A percentile compares a stretch with the other conserved stretches of the same genome.
These are phyloP conservation scores for Mortierella sp. DNA, from an alignment of 371 early-diverging fungal species.

Conservation along the genomic window DNA sequence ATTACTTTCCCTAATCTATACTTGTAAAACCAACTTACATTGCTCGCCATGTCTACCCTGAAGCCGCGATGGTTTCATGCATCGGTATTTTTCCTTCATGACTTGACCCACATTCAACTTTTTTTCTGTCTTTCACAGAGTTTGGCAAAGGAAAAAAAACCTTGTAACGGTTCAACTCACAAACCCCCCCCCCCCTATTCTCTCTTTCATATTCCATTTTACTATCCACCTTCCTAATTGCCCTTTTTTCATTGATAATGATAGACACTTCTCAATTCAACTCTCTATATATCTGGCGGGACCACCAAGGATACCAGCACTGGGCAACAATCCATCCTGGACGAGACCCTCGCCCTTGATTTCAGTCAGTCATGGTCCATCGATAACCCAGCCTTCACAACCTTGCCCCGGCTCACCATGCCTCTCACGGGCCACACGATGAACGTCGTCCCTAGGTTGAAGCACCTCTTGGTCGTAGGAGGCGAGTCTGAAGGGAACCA, in stretches of 20 bases:
- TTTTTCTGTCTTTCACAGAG: neutral
- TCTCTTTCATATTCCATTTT: neutral
- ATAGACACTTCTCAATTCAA: slow-evolving; percentile 31
- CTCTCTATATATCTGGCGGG: slow-evolving; percentile 36
- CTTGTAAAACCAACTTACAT: too few species aligned
- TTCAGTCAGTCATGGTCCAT: slow-evolving; percentile 34
- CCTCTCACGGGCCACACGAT: slow-evolving; percentile 47
- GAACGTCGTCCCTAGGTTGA: slow-evolving; percentile 24
- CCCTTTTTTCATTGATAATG: neutral
- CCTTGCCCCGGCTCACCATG: slow-evolving; percentile 18
- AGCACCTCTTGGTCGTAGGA: slow-evolving; percentile 33
- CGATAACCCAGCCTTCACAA: slow-evolving; percentile 21
- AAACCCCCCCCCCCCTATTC: neutral
- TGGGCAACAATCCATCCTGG: slow-evolving; percentile 11
- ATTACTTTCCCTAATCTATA: neutral
- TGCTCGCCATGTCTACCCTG: slow-evolving; percentile 22
- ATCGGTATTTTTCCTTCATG: slow-evolving; percentile 18
- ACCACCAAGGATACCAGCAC: slow-evolving; percentile 7
- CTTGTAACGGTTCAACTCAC: neutral
- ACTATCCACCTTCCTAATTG: neutral
- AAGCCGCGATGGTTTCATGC: slow-evolving; percentile 41
- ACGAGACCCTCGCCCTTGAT: slow-evolving; percentile 35
- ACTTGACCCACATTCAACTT: neutral
- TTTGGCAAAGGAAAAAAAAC: neutral
- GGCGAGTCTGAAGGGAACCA: slow-evolving; percentile 27